Conservation (phyloP, 257 asterid genomes). For the Nyctanthes arbortristis region DNA sequence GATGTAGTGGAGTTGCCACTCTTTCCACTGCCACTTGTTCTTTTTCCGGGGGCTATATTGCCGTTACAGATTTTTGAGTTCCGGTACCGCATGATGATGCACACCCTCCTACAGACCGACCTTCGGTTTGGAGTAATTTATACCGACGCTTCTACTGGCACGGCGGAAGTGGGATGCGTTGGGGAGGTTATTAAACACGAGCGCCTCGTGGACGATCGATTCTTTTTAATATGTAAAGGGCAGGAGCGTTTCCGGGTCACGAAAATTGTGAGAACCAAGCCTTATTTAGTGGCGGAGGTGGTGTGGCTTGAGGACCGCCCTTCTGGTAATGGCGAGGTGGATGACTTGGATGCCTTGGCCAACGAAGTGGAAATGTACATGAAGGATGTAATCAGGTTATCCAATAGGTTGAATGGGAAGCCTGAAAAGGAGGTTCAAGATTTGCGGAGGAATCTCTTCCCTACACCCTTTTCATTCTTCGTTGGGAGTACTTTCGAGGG, state of each 20-base stretch:
- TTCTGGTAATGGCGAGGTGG: conserved; percentile 54
- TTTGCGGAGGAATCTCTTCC: conserved; percentile 77
- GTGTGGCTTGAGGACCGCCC: conserved; percentile 97
- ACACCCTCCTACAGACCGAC: conserved; percentile 92
- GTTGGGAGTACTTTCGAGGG: conserved; percentile 96
- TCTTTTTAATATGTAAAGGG: conserved; percentile 88
- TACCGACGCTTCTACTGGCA: conserved; percentile 80
- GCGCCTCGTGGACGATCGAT: conserved; percentile 89
- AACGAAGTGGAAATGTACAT: conserved; percentile 73
- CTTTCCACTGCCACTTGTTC: conserved; percentile 90
- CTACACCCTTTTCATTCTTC: conserved; percentile 93
- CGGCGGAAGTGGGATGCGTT: conserved; percentile 93
- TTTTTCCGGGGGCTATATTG: conserved; percentile 90
- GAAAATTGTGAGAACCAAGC: conserved; percentile 70
- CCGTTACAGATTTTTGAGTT: conserved; percentile 96
- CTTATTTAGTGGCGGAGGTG: conserved; percentile 91
- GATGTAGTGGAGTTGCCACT: conserved; percentile 91
- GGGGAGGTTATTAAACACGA: conserved; percentile 94
- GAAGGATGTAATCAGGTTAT: conserved; percentile 87
- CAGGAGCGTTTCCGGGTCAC: conserved; percentile 93
- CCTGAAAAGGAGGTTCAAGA: conserved; percentile 83
- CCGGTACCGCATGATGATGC: conserved; percentile 98
- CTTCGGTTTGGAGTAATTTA: conserved; percentile 96
- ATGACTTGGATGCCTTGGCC: conserved; percentile 68
- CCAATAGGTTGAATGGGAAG: conserved; percentile 83